Evolutionary conservation across 2,329 filamentous ascomycete genomes (phyloP).

Genomic region (Colletotrichum tanaceti): DNA sequence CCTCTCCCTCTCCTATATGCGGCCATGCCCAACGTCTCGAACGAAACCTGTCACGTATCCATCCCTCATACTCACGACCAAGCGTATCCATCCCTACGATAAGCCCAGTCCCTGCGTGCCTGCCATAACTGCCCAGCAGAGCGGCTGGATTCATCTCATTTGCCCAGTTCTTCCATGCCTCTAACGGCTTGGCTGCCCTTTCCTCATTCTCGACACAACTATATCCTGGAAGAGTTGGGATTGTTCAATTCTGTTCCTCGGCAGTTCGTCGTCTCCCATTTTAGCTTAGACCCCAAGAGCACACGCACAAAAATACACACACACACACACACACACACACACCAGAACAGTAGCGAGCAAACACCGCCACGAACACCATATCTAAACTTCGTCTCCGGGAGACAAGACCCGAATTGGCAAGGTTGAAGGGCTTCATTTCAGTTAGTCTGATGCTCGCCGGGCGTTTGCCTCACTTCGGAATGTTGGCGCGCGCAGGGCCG

Average conservation of each 20-base stretch:
- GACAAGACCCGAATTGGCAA: no score
- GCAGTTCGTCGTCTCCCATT: not conserved
- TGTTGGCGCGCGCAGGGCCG: not conserved
- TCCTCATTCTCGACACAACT: no score
- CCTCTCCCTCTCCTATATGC: slow-evolving; percentile 1
- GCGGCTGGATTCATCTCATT: not conserved
- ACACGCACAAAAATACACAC: no score
- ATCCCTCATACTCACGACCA: no score
- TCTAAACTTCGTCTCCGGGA: not conserved
- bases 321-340: fast-evolving
- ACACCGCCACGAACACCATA: no score
- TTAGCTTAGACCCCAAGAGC: not conserved
- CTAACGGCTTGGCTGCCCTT: not conserved
- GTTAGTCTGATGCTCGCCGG: not conserved
- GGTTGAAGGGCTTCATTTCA: no score
- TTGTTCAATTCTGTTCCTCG: not conserved
- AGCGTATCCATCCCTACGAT: no score
- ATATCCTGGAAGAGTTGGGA: no score
- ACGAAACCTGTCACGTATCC: slow-evolving; percentile 16
- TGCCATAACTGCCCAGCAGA: no score
- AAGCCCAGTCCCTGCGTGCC: not conserved
- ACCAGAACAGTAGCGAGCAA: not conserved
- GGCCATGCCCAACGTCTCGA: not conserved
- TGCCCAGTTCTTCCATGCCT: no score
- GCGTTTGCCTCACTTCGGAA: not conserved